Percentiles rank a stretch among this genome's conserved stretches.
Evolutionary conservation across 2,329 filamentous ascomycete genomes (phyloP).

Genomic region (Phialocephala subalpina): DNA sequence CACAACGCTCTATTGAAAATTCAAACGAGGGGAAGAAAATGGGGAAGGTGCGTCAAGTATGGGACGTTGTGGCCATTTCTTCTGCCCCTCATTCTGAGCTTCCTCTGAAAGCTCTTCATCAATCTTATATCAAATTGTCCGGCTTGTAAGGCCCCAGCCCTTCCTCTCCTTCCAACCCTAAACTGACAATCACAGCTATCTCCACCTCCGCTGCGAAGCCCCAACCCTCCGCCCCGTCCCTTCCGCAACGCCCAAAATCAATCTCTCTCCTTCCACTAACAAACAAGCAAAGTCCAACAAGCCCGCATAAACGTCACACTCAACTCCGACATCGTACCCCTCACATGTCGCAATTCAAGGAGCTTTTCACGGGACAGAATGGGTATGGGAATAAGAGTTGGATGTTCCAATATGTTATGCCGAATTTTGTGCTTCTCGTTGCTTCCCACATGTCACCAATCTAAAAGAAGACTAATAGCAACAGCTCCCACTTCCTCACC

Average conservation of each 20-base stretch:
- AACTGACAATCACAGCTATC: too few species aligned
- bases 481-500: background rate
- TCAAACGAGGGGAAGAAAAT: background rate
- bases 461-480: background rate
- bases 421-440: too few species aligned
- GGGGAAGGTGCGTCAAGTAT: background rate
- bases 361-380: background rate
- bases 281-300: background rate
- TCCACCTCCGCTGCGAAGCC: too few species aligned
- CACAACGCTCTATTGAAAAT: background rate
- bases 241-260: too few species aligned
- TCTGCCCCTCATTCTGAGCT: background rate
- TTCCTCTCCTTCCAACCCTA: background rate
- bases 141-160: background rate
- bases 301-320: background rate
- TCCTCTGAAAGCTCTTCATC: background rate
- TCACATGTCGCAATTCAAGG: background rate
- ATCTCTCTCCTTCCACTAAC: too few species aligned
- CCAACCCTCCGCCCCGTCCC: too few species aligned
- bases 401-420: too few species aligned
- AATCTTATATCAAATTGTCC: background rate
- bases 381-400: background rate
- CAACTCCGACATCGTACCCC: background rate
- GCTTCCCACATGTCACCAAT: too few species aligned
- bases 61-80: background rate